Base-by-base conservation (phyloP, 2,329 filamentous ascomycete genomes). In the Grosmannia serpens region DNA sequence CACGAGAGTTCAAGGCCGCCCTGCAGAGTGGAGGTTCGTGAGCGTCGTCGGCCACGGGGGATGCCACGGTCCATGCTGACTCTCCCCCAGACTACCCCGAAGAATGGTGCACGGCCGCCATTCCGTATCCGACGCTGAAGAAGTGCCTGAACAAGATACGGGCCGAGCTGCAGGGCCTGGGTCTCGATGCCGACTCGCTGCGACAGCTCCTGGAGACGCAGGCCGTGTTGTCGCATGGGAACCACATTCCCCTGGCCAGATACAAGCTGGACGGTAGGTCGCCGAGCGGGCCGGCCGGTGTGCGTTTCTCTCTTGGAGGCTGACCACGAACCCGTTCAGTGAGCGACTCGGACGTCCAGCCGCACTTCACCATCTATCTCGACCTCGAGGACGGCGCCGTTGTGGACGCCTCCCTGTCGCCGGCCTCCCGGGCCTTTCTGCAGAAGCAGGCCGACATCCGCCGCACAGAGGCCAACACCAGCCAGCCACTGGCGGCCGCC, bases 71-170 rank as follows among this genome's bases (percentile, higher is more conserved):
- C 9, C 20, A 10, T 17, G 1, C 53, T 15, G 33, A 31, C 24
- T 24, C 15, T 17, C 5, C 4, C 50, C 8, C 15, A 77, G 86
- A 82, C 63, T 95, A 90, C 68, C 90, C 90, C 9, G 73, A 81
- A 55, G 83, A 86, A 67, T 85, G 82, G 82, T 74, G 91, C 54
- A 79, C 86, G 51, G 85, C 84, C 31, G 89, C 90, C 54, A 88
- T 95, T 62, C 89, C 88, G 3, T 95, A 95, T 70, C 81, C 86
- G 51, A 83, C 90, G 70, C 80, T 95, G 59, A 95, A 95, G 73
- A 95, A 95, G 74, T 89, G 88, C 71, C 86, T 95, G 68, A 92
- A 91, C 68, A 86, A 85, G 68, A 85, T 95, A 55, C 82, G 86
- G 63, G 74, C 75, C 56, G 89, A 95, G 74, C 78, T 95, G 56